Base-by-base conservation (phyloP, 208 protist species). In the Endotrypanum monterogeii region DNA sequence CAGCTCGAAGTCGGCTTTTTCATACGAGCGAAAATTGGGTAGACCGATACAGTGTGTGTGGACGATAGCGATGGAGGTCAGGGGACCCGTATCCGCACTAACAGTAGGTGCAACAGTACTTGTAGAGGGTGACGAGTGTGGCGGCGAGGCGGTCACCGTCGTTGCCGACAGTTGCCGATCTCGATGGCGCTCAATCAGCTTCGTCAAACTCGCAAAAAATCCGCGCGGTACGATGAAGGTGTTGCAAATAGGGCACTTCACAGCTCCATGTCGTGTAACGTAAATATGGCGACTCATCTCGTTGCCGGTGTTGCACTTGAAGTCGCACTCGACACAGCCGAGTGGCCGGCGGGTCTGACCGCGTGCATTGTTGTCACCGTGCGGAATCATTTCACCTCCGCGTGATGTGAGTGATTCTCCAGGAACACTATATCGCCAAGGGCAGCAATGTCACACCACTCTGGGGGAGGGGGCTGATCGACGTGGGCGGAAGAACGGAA, bases 201-300 rank as follows among this genome's bases (percentile, higher is more conserved):
- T 83, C 12, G 74, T 70, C 60, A 87, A 32, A 39, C 75, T 72
- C 25, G 79, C 60, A 32, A 54, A 66, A 50, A 87, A 87, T 44
- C 76, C 82, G 11, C 79, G 74, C 1, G 74, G 76, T 1, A 89
- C 82, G 60, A 87, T 80, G 71, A 75, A 72, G 5, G 68, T 68
- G 60, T 78, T 74, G 60, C 84, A 89, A n/a, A 74, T 48, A 0
- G 82, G 75, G 32, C 85, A 89, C 62, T 73, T 79, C 7, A 58
- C 46, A 4, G 85, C 51, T 23, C 79, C 70, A 56, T 89, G 85
- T 4, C 72, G 48, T 20, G 82, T 89, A 28, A 39, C 56, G 51
- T 79, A 70, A 23, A 83, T 79, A 77, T 89, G 85, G 0, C 71
- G 67, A 32, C 69, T 66, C 73, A 85, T 79, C 35, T 85, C 61